Percentiles rank a stretch among this genome's conserved stretches.
Conservation (phyloP, 2,329 filamentous ascomycete species). For the Trichoderma atrobrunneum region DNA sequence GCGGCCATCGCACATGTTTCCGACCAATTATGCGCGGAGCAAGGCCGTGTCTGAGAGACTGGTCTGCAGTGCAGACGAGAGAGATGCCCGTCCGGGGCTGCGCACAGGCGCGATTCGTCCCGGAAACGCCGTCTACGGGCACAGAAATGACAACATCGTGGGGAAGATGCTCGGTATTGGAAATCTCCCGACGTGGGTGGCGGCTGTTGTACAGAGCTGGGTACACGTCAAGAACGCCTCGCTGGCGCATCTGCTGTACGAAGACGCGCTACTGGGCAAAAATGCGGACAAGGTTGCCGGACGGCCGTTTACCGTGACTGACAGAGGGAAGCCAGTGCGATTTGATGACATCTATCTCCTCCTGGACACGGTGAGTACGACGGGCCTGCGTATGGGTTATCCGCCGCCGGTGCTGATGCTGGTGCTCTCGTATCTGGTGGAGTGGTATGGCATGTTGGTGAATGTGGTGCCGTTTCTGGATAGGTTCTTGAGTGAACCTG, state of each 20-base stretch:
- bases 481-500: slow-evolving; percentile 32
- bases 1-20: no score
- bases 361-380: slow-evolving; percentile 29
- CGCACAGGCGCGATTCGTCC: no score
- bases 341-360: slow-evolving; percentile 42
- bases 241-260: slow-evolving; percentile 52
- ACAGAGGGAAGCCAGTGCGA: slow-evolving; percentile 44
- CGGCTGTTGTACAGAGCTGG: no score
- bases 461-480: slow-evolving; percentile 24
- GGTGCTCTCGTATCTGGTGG: slow-evolving; percentile 34
- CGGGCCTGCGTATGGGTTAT: slow-evolving; percentile 30
- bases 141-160: no score
- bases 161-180: no score
- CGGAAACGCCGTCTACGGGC: no score
- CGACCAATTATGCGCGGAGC: no score
- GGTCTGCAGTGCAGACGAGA: no score
- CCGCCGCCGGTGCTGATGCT: slow-evolving; percentile 39
- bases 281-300: slow-evolving; percentile 39
- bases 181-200: no score
- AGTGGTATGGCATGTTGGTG: slow-evolving; percentile 23
- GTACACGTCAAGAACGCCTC: slow-evolving; percentile 49
- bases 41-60: no score
- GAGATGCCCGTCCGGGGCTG: no score
- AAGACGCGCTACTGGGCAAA: slow-evolving; percentile 46
- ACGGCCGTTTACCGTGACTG: slow-evolving; percentile 50